Evolutionary conservation across 1,284 basidiomycete genomes (phyloP).

Genomic region (Leccinum subfulvum): DNA sequence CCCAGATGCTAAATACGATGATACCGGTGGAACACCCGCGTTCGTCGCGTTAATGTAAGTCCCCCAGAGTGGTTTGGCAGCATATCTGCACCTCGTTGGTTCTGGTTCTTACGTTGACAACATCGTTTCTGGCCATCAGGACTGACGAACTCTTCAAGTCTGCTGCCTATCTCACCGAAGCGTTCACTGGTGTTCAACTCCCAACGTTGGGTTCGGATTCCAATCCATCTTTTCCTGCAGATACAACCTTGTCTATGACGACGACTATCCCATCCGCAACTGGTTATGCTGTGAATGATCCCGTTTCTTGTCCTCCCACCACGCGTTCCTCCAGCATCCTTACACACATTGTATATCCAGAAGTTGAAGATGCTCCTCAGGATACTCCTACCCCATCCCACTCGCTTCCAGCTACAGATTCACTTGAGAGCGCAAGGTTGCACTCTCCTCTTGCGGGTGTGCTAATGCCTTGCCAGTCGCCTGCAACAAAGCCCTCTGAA

Average conservation of each 20-base stretch:
- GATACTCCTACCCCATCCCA: background rate
- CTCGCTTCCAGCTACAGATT: background rate
- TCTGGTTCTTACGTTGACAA: constrained; percentile 8
- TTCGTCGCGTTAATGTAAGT: constrained; percentile 64
- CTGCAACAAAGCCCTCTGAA: background rate
- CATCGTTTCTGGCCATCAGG: constrained; percentile 34
- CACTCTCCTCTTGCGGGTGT: background rate
- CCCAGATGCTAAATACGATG: constrained; percentile 58
- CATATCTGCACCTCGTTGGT: background rate
- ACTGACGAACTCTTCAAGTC: constrained; percentile 73
- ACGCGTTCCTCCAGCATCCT: constrained; percentile 24
- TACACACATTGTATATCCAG: constrained; percentile 19
- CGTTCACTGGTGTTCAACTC: constrained; percentile 38
- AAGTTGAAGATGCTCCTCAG: constrained; percentile 3
- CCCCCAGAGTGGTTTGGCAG: background rate
- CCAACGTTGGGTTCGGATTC: constrained; percentile 25
- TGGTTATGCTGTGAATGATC: constrained; percentile 2
- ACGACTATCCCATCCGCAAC: background rate
- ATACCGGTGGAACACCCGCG: constrained; percentile 61
- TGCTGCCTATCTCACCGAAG: constrained; percentile 66
- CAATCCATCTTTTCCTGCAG: constrained; percentile 26
- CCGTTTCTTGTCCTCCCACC: constrained; percentile 17
- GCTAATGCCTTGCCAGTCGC: background rate
- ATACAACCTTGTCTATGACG: background rate
- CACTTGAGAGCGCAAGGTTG: background rate